These are phyloP conservation scores for Nemania sp. DNA, from an alignment of 2,329 filamentous ascomycete genomes.

Conservation along the genomic window DNA sequence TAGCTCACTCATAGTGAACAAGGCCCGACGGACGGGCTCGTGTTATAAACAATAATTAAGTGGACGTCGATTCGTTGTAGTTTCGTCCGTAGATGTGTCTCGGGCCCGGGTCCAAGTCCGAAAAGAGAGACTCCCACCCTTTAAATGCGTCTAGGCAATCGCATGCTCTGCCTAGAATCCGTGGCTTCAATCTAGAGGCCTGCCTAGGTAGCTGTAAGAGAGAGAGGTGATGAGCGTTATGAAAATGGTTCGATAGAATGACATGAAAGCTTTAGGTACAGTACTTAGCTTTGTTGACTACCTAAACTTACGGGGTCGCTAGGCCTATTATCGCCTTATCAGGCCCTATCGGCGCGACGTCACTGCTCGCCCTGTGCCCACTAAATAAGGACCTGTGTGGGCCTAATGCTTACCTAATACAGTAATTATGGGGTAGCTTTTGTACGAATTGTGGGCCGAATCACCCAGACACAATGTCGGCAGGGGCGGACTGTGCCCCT, in stretches of 20 bases:
- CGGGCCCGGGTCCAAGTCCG: neutral
- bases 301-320: neutral
- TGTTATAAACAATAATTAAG: neutral
- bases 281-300: constrained; percentile 11
- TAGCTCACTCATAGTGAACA: constrained; percentile 63
- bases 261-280: constrained; percentile 15
- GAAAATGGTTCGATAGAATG: constrained; percentile 16
- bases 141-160: neutral
- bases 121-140: neutral
- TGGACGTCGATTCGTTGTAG: neutral
- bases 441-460: too few relatives aligned
- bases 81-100: neutral
- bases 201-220: neutral
- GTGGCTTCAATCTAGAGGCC: too few relatives aligned
- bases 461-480: too few relatives aligned
- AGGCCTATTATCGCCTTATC: constrained; percentile 9
- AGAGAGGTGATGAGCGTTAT: neutral
- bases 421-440: too few relatives aligned
- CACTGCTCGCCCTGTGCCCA: too few relatives aligned
- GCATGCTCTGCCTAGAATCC: neutral
- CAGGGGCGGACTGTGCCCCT: too few relatives aligned
- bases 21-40: neutral
- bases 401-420: too few relatives aligned
- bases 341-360: constrained; percentile 37
- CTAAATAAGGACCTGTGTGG: too few relatives aligned